Conservation (phyloP, 768 basidiomycete species). For the Podaxis sp. region DNA sequence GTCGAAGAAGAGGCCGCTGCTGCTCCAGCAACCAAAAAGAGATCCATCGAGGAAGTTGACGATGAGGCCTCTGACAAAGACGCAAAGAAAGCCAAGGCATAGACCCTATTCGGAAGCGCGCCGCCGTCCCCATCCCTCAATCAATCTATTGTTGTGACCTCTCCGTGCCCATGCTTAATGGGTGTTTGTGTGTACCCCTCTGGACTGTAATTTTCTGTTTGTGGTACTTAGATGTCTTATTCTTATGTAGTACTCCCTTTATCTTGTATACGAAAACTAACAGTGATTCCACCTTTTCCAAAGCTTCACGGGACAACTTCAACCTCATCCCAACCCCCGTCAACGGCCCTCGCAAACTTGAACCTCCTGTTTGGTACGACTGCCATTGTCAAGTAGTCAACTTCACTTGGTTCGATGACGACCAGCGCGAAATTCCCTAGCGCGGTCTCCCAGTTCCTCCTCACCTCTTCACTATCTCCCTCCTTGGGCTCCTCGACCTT, state of each 20-base stretch:
- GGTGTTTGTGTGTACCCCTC: conserved; percentile 5
- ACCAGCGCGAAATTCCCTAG: conserved; percentile 67
- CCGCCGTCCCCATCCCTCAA: neutral
- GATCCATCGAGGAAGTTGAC: conserved; percentile 4
- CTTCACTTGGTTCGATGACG: conserved; percentile 62
- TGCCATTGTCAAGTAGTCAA: conserved; percentile 66
- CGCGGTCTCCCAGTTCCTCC: conserved; percentile 46
- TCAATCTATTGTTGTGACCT: neutral
- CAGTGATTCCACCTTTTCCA: neutral
- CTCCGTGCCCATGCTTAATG: neutral
- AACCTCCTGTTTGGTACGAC: conserved; percentile 52
- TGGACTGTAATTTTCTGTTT: neutral
- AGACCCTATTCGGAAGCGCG: conserved; percentile 3
- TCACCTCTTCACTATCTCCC: conserved; percentile 34
- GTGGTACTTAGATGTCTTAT: conserved; percentile 6
- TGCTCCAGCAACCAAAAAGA: neutral
- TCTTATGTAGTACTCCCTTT: conserved; percentile 5
- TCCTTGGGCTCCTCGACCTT: conserved; percentile 45
- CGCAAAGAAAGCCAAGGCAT: conserved; percentile 11
- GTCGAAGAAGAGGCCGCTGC: neutral
- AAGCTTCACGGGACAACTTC: conserved; percentile 55
- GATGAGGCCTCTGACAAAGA: conserved; percentile 9
- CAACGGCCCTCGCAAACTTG: conserved; percentile 25
- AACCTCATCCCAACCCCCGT: conserved; percentile 52
- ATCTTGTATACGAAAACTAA: neutral